Base-by-base conservation (phyloP, 1,284 basidiomycete species). In the Cryptococcus sp. region DNA sequence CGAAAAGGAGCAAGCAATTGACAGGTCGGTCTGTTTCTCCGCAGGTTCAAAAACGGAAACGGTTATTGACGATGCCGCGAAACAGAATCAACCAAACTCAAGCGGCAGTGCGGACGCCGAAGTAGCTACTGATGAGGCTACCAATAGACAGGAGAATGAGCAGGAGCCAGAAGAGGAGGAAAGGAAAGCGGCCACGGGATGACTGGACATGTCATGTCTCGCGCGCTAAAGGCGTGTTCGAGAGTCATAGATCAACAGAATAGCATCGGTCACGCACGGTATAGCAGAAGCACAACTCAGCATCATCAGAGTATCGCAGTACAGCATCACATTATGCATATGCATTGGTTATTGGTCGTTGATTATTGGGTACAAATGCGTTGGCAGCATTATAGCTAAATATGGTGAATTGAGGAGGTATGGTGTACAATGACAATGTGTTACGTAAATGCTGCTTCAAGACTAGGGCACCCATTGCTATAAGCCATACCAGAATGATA, bases 121-220 rank as follows among this genome's bases (percentile, higher is more conserved):
- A 20, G 52, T 54, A 34, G 13, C 49, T 23, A 48, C 37, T 26
- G 46, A 40, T 44, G 45, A 55, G 23, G 45, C 17, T 20, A 13
- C 8, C 29, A 34, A 34, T 10, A 34, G 13, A 34, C 29, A 34
- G 29, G 29, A 34, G 29, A 34, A 34, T 10, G 29, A 34, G 29
- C 29, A 34, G 29, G 29, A 34, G 29, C 29, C 29, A 23, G 54
- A 49, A 38, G 63, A 61, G 43, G 66, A 59, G 44, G 59, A 66
- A 47, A 67, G 66, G 55, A 64, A 66, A 39, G 19, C 54, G 23
- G 66, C 66, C 22, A 68, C 66, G 15, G 61, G 59, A 40, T 58
- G 50, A 44, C 13, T 34, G 8, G 26, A 4, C 26, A 29, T 29
- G 26, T 29, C 10, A 4, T 29, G n/a, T 29, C 26, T 4, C 26